phyloP scores from a whole-genome alignment of 1,139 yeast species.

The Scheffersomyces lignicola region DNA sequence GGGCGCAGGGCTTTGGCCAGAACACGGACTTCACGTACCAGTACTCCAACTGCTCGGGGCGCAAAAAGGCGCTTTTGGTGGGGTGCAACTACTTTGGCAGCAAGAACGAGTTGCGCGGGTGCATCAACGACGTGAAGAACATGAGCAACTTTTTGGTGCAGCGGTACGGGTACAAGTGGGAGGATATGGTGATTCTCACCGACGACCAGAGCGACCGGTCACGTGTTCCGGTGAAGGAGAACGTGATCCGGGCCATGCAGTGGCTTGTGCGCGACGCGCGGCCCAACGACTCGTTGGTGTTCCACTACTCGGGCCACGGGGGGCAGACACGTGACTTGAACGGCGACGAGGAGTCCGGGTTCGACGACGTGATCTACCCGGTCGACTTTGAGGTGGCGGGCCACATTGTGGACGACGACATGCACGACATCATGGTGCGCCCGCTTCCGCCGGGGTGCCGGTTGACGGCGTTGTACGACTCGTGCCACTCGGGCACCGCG shows the following conservation, averaged over 20 bases:
- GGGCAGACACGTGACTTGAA: constrained; percentile 75
- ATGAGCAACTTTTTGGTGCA: constrained; percentile 54
- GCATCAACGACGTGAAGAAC: constrained; percentile 79
- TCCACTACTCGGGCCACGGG: constrained; percentile 95
- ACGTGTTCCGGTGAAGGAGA: constrained; percentile 75
- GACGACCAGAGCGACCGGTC: constrained; percentile 68
- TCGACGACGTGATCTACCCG: constrained; percentile 87
- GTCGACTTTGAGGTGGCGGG: constrained; percentile 77
- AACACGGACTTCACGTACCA: constrained; percentile 44
- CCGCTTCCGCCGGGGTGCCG: constrained; percentile 81
- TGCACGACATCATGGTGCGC: constrained; percentile 79
- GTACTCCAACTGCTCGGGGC: constrained; percentile 75
- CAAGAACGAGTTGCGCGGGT: constrained; percentile 69
- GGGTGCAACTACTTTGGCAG: constrained; percentile 87
- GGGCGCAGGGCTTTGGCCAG: constrained; percentile 33
- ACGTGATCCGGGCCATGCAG: constrained; percentile 82
- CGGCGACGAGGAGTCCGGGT: constrained; percentile 90
- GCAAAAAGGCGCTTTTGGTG: constrained; percentile 74
- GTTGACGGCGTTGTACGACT: constrained; percentile 83
- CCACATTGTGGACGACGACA: constrained; percentile 76
- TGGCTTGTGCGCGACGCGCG: constrained; percentile 84
- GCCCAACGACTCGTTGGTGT: constrained; percentile 81
- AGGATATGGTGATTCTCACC: constrained; percentile 82
- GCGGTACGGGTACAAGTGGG: constrained; percentile 65
- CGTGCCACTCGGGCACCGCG: constrained; percentile 92